Evolutionary conservation across 768 basidiomycete genomes (phyloP).

Genomic region (Pleurotus pulmonarius): DNA sequence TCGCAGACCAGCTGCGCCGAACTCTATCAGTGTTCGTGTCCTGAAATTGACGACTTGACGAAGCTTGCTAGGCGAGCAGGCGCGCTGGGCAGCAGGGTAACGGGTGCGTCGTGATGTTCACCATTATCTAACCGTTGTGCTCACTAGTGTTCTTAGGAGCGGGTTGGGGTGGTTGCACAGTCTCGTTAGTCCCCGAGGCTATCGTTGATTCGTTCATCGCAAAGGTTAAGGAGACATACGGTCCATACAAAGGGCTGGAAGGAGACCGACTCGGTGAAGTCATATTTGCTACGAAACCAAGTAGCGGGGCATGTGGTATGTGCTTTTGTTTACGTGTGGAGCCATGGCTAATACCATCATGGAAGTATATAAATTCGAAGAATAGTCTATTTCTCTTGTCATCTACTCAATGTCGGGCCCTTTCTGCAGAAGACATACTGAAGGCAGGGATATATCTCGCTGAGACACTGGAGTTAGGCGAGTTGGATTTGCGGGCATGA

Average conservation of each 20-base stretch:
- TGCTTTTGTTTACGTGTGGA: slow-evolving; percentile 12
- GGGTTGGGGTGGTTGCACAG: slow-evolving; percentile 90
- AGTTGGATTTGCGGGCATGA: too few relatives aligned
- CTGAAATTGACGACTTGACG: slow-evolving; percentile 71
- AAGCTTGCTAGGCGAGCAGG: slow-evolving; percentile 63
- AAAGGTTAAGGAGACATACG: slow-evolving; percentile 56
- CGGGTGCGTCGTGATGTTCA: slow-evolving; percentile 40
- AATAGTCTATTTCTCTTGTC: background rate
- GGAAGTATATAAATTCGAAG: slow-evolving; percentile 8
- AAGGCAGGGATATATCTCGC: too few relatives aligned
- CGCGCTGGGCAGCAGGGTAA: slow-evolving; percentile 80
- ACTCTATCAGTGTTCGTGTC: slow-evolving; percentile 76
- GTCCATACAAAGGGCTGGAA: slow-evolving; percentile 57
- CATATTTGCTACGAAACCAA: slow-evolving; percentile 82
- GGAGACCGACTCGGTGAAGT: slow-evolving; percentile 58
- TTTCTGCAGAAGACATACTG: too few relatives aligned
- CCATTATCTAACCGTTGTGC: background rate
- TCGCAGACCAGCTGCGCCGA: slow-evolving; percentile 68
- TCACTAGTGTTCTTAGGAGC: slow-evolving; percentile 46
- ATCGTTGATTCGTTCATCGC: slow-evolving; percentile 62
- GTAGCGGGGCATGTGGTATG: slow-evolving; percentile 78
- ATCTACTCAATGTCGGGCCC: too few relatives aligned
- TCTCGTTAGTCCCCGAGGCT: slow-evolving; percentile 70
- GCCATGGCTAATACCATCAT: background rate
- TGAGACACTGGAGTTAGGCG: too few relatives aligned